phyloP scores from a whole-genome alignment of 1,284 basidiomycete genomes.

The Heterobasidion occidentale region DNA sequence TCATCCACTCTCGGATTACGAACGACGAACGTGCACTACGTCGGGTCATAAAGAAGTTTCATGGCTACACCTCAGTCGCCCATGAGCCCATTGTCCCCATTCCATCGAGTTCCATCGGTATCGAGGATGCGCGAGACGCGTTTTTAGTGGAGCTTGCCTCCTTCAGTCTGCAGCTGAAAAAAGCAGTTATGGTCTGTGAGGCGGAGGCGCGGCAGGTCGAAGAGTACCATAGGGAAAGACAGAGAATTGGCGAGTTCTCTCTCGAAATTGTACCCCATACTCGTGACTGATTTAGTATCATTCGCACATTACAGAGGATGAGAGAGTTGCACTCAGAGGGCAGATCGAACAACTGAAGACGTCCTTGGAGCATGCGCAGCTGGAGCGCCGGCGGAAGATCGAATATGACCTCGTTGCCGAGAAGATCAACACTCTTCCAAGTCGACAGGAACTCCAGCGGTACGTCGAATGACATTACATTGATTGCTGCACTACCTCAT shows the following conservation, averaged over 20 bases:
- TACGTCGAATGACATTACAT: slow-evolving; percentile 24
- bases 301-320: slow-evolving; percentile 40
- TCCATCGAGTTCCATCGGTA: slow-evolving; percentile 24
- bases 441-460: slow-evolving; percentile 65
- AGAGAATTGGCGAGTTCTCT: slow-evolving; percentile 56
- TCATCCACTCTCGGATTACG: slow-evolving; percentile 69
- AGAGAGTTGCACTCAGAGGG: slow-evolving; percentile 52
- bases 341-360: slow-evolving; percentile 74
- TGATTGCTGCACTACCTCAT: not conserved
- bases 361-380: slow-evolving; percentile 68
- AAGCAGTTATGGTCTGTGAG: slow-evolving; percentile 72
- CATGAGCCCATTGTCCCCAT: slow-evolving; percentile 37
- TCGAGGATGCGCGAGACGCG: slow-evolving; percentile 69
- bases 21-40: slow-evolving; percentile 56
- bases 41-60: slow-evolving; percentile 72
- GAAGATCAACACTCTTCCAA: slow-evolving; percentile 72
- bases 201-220: slow-evolving; percentile 76
- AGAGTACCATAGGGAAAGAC: slow-evolving; percentile 65
- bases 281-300: slow-evolving; percentile 1
- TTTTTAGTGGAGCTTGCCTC: slow-evolving; percentile 69
- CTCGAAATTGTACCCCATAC: not conserved
- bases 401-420: slow-evolving; percentile 79
- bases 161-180: slow-evolving; percentile 66
- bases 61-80: slow-evolving; percentile 55
- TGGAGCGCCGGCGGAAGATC: slow-evolving; percentile 65